These are phyloP conservation scores for Plasmodium inui DNA, from an alignment of 169 alveolate genomes.

Conservation along the genomic window DNA sequence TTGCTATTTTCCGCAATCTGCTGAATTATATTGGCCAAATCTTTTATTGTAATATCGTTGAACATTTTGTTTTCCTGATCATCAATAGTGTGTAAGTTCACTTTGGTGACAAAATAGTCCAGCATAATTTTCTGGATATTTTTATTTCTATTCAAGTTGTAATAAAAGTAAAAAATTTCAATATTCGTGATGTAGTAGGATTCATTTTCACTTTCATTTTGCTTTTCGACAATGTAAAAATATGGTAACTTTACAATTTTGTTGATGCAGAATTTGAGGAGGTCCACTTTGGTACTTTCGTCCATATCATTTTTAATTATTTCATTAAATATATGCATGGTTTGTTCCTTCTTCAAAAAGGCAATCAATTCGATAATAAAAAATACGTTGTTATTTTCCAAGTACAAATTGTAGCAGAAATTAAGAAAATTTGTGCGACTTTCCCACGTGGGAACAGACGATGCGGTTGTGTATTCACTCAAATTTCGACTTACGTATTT, in stretches of 20 bases:
- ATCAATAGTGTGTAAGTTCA: constrained; percentile 34
- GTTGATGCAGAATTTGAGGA: constrained; percentile 43
- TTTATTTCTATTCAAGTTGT: constrained; percentile 69
- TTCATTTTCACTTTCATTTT: constrained; percentile 71
- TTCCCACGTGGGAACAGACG: constrained; percentile 26
- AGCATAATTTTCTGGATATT: constrained; percentile 72
- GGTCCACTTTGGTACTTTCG: constrained; percentile 66
- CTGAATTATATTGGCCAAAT: constrained; percentile 70
- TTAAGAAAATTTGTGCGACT: constrained; percentile 36
- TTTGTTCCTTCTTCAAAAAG: constrained; percentile 63
- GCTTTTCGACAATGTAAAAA: constrained; percentile 37
- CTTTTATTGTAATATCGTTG: constrained; percentile 72
- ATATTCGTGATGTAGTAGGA: constrained; percentile 64
- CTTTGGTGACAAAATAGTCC: constrained; percentile 75
- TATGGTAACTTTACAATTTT: constrained; percentile 67
- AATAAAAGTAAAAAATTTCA: constrained; percentile 71
- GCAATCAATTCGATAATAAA: constrained; percentile 68
- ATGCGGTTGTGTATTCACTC: constrained; percentile 11
- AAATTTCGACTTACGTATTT: constrained; percentile 51
- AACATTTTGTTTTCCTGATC: constrained; percentile 59
- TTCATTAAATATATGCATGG: constrained; percentile 61
- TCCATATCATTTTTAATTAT: constrained; percentile 59
- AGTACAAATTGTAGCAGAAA: constrained; percentile 57
- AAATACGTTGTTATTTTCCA: constrained; percentile 54
- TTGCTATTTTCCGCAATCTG: constrained; percentile 59